Base-by-base conservation (phyloP, 2,329 filamentous ascomycete genomes). In the Pseudogymnoascus sp. region DNA sequence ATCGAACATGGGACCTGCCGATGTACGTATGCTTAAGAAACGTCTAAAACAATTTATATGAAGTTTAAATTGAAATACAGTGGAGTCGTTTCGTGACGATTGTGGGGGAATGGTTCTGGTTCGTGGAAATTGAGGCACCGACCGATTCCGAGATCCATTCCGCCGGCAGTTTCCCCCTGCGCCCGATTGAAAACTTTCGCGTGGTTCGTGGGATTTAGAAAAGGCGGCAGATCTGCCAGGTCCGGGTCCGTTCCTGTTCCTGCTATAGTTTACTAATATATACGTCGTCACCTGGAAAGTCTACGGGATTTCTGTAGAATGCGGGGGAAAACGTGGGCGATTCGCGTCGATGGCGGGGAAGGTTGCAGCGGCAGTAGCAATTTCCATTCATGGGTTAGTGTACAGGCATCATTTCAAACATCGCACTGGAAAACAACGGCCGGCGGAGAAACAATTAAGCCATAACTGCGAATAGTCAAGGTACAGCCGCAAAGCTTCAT, bases 1-100 rank as follows among this genome's bases (percentile, higher is more conserved):
- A 53, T 17, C 17, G 47, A 53, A 23, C 47, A 53, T 9, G 57
- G n/a, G 57, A 60, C 38, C 33, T 21, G 4, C 57, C 38, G 38
- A 23, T 40, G 19, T 19, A 38, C 36, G 31, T 60, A 38, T 36
- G 36, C 33, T 36, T 60, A 35, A 60, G 57, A 60, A 60, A 60
- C 57, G 57, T 17, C 36, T 60, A 40, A 60, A 40, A 60, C 31
- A 60, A 38, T 36, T 23, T 40, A 60, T 15, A 60, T 36, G 57
- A 35, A 60, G 33, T 40, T 60, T 40, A 40, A 28, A 60, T 60
- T 60, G 33, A 40, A 60, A 40, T 35, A 13, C n/a, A 38, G 36
- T 36, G 33, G 36, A 33, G 36, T 21, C 13, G 57, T 35, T 40
- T 40, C 31, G 57, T 40, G 57, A 38, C 57, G 7, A 60, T 10